A percentile compares a stretch with the other conserved stretches of the same genome.
phyloP scores from a whole-genome alignment of 106 monocot genomes.

The Platanthera guangdongensis region DNA sequence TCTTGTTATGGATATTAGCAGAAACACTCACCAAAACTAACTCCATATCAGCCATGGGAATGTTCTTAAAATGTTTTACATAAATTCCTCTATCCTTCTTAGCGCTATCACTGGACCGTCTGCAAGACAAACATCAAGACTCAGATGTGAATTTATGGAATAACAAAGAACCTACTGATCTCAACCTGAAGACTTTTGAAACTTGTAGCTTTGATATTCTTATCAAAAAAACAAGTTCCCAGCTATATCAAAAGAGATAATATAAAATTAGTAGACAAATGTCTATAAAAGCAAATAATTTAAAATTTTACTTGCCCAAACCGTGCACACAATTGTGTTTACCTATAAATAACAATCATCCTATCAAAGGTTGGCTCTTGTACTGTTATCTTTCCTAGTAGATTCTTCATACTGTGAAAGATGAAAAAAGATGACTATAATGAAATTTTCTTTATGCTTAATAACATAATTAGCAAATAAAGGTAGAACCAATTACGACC shows the following conservation, averaged over 20 bases:
- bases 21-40: constrained; percentile 67
- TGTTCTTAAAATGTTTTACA: constrained; percentile 87
- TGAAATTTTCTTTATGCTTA: neutral
- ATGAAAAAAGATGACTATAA: constrained; percentile 3
- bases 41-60: constrained; percentile 99
- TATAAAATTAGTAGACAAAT: neutral
- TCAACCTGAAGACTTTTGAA: neutral
- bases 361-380: constrained; percentile 97
- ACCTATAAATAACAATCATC: constrained; percentile 96
- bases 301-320: neutral
- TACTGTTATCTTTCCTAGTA: constrained; percentile 63
- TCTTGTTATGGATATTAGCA: neutral
- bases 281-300: neutral
- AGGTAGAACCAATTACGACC: constrained; percentile 24
- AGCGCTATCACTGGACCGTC: constrained; percentile 42
- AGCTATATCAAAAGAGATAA: neutral
- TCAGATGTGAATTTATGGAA: neutral
- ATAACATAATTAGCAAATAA: neutral
- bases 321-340: neutral
- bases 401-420: constrained; percentile 48
- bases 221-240: neutral
- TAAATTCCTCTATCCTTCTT: constrained; percentile 67
- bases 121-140: constrained; percentile 21
- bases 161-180: neutral
- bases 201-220: neutral